These are phyloP conservation scores for Penicillium egyptiacum DNA, from an alignment of 495 filamentous ascomycete genomes.

Conservation along the genomic window DNA sequence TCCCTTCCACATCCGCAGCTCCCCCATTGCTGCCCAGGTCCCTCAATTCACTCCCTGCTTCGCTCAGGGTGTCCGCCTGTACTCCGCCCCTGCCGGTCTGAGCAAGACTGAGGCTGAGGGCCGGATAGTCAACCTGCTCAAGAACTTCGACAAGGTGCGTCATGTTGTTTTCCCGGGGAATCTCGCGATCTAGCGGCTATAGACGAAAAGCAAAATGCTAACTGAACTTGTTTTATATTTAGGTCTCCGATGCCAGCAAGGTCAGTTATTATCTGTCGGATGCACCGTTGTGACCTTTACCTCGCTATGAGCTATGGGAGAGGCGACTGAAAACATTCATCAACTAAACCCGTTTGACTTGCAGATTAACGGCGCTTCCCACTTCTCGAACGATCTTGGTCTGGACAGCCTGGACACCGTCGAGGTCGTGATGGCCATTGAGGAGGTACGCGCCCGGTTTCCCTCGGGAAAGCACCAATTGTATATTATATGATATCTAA, in stretches of 20 bases:
- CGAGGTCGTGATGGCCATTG: slow-evolving; percentile 99
- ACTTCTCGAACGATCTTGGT: slow-evolving; percentile 95
- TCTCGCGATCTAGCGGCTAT: slow-evolving; percentile 14
- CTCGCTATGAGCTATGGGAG: slow-evolving; percentile 6
- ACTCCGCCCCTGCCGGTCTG: slow-evolving; percentile 78
- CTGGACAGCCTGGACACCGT: slow-evolving; percentile 97
- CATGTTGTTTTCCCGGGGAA: slow-evolving; percentile 10
- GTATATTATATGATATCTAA: slow-evolving; percentile 24
- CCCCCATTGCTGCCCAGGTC: slow-evolving; percentile 49
- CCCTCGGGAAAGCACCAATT: slow-evolving; percentile 17
- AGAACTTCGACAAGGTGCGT: slow-evolving; percentile 96
- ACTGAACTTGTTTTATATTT: slow-evolving; percentile 11
- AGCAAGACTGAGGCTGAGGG: slow-evolving; percentile 83
- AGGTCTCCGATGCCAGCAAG: slow-evolving; percentile 76
- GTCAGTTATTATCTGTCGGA: slow-evolving; percentile 48
- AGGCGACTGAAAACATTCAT: slow-evolving; percentile 6
- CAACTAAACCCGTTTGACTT: slow-evolving; percentile 17
- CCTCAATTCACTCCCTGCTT: slow-evolving; percentile 50
- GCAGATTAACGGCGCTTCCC: slow-evolving; percentile 75
- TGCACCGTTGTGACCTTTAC: slow-evolving; percentile 13
- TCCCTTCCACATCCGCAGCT: slow-evolving; percentile 55
- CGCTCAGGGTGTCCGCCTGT: slow-evolving; percentile 69
- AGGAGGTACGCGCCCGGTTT: slow-evolving; percentile 70
- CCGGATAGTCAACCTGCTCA: slow-evolving; percentile 87
- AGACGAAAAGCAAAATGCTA: slow-evolving; percentile 19